Percentiles rank a stretch among this genome's conserved stretches.
phyloP scores from a whole-genome alignment of 2,329 filamentous ascomycete genomes.

The Penicillium sp. region DNA sequence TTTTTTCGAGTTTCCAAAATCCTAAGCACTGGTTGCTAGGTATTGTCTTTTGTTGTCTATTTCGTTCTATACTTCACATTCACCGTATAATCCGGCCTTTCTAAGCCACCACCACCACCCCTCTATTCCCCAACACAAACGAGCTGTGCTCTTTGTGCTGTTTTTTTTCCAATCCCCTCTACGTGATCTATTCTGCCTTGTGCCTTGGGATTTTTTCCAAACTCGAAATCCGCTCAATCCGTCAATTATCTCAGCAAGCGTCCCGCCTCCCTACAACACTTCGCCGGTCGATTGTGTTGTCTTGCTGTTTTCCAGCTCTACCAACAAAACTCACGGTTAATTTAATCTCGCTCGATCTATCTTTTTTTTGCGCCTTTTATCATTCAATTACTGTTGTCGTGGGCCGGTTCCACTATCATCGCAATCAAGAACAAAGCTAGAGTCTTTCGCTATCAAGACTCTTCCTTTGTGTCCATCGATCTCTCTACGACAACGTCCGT shows the following conservation, averaged over 20 bases:
- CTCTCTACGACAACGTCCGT: slow-evolving; percentile 18
- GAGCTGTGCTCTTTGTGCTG: slow-evolving; percentile 13
- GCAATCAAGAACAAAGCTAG: slow-evolving; percentile 9
- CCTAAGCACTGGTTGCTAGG: slow-evolving; percentile 37
- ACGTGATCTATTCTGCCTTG: slow-evolving; percentile 1
- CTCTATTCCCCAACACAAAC: slow-evolving; percentile 6
- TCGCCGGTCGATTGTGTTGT: slow-evolving; percentile 31
- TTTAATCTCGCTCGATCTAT: slow-evolving; percentile 24
- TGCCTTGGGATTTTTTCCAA: neutral
- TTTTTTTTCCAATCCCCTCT: neutral
- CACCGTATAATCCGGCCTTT: slow-evolving; percentile 24
- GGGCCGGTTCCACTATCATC: slow-evolving; percentile 25
- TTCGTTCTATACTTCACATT: slow-evolving; percentile 25
- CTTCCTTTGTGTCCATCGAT: slow-evolving; percentile 17
- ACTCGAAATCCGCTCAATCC: neutral
- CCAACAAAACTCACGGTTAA: slow-evolving; percentile 18
- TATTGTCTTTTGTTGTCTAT: slow-evolving; percentile 37
- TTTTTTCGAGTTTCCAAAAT: slow-evolving; percentile 42
- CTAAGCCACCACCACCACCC: slow-evolving; percentile 1
- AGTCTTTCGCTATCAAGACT: slow-evolving; percentile 7
- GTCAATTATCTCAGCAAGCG: neutral
- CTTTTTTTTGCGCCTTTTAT: slow-evolving; percentile 10
- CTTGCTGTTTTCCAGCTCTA: slow-evolving; percentile 25
- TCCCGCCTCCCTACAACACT: slow-evolving; percentile 7
- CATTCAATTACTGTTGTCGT: slow-evolving; percentile 22